phyloP scores from a whole-genome alignment of 2,329 filamentous ascomycete species.

The Colletotrichum tofieldiae region DNA sequence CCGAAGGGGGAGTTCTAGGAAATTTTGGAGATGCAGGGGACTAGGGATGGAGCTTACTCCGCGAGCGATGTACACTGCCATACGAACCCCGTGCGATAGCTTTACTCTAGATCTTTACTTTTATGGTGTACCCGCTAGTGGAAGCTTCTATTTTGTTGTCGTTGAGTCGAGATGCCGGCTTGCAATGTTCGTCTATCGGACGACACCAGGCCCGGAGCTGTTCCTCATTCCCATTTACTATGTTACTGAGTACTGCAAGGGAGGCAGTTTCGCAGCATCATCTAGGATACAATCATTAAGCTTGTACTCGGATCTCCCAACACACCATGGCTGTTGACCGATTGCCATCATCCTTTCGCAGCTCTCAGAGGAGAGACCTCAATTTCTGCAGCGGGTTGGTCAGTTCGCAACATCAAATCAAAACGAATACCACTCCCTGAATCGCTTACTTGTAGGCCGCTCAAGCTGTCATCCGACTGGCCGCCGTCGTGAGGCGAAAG shows the following conservation, averaged over 20 bases:
- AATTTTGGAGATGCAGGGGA: too few species aligned
- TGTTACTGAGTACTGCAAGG: background rate
- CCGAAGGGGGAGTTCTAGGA: too few species aligned
- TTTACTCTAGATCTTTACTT: background rate
- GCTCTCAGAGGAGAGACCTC: background rate
- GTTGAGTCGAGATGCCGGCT: background rate
- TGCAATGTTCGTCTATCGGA: background rate
- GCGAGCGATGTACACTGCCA: background rate
- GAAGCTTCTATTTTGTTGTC: background rate
- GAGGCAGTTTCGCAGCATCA: background rate
- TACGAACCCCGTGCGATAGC: background rate
- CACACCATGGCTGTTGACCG: background rate
- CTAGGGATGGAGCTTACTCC: background rate
- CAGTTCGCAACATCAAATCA: background rate
- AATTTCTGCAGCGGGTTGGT: background rate
- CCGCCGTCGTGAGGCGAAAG: conserved; percentile 25
- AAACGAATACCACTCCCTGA: too few species aligned
- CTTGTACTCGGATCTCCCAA: background rate
- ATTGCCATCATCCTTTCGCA: background rate
- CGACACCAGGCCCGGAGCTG: background rate
- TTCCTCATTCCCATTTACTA: too few species aligned
- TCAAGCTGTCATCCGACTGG: background rate
- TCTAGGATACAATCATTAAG: background rate
- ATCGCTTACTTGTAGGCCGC: background rate
- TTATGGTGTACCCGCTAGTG: too few species aligned